Evolutionary conservation across 345 rosid genomes (phyloP).

Genomic region (Gossypium ekmanianum): DNA sequence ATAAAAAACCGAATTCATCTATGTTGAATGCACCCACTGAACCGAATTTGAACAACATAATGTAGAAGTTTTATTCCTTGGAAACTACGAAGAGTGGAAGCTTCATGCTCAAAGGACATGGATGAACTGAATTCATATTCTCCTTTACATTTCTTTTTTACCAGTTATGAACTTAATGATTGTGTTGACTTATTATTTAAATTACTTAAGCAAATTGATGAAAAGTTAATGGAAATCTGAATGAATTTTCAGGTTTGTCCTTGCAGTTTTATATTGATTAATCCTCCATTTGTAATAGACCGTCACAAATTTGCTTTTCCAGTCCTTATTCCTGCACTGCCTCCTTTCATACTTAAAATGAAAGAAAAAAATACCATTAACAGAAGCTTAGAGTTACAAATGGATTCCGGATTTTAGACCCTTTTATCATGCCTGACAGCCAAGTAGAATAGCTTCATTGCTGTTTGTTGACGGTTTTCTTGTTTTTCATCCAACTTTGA

Average conservation of each 20-base stretch:
- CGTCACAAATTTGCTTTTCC: not conserved
- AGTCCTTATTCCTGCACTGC: not conserved
- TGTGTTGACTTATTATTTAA: not conserved
- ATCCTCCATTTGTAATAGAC: not conserved
- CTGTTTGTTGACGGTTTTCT: not conserved
- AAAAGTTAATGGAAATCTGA: not conserved
- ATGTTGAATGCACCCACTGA: too few relatives aligned
- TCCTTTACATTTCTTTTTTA: too few relatives aligned
- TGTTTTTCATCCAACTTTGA: not conserved
- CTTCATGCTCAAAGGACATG: not conserved
- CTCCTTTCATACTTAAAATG: not conserved
- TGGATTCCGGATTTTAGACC: not conserved
- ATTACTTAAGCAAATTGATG: not conserved
- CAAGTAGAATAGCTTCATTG: not conserved
- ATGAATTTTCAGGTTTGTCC: not conserved
- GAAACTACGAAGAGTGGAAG: too few relatives aligned
- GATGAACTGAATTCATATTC: not conserved
- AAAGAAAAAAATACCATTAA: too few relatives aligned
- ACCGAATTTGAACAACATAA: too few relatives aligned
- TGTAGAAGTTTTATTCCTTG: too few relatives aligned
- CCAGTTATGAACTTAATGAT: not conserved
- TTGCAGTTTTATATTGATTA: not conserved
- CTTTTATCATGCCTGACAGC: not conserved
- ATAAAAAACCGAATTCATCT: too few relatives aligned
- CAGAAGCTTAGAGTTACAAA: not conserved